Conservation (phyloP, 2,329 filamentous ascomycete genomes). For the Neopestalotiopsis sp. region DNA sequence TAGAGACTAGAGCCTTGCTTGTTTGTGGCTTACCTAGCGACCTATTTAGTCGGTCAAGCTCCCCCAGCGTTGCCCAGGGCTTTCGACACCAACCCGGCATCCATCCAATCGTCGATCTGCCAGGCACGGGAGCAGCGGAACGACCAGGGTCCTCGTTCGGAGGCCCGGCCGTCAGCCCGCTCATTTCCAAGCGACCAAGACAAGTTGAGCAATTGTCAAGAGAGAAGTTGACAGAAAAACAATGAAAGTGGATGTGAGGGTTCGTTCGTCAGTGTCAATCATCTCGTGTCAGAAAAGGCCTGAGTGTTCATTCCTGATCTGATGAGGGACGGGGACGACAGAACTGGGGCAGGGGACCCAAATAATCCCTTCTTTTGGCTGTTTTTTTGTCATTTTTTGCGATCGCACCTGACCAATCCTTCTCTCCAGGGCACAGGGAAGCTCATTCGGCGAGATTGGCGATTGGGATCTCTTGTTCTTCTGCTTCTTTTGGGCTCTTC, state of each 20-base stretch:
- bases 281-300: neutral
- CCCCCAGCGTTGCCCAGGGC: neutral
- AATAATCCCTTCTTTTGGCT: too few species aligned
- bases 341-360: neutral
- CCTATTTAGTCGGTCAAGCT: neutral
- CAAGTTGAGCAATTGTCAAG: neutral
- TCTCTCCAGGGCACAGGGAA: too few species aligned
- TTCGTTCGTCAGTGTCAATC: neutral
- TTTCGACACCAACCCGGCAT: neutral
- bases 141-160: neutral
- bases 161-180: neutral
- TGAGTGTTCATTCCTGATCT: neutral
- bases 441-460: too few species aligned
- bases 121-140: neutral
- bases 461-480: neutral
- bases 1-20: too few species aligned
- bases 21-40: neutral
- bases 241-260: neutral
- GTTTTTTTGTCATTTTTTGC: too few species aligned
- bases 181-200: neutral
- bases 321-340: neutral
- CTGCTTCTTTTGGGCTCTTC: neutral
- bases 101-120: conserved; percentile 1
- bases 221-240: neutral
- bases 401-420: too few species aligned